Evolutionary conservation across 805 yeast genomes (phyloP), one percentile per base, ranked within the genome.

Genomic region (Kodamaea kakaduensis): DNA sequence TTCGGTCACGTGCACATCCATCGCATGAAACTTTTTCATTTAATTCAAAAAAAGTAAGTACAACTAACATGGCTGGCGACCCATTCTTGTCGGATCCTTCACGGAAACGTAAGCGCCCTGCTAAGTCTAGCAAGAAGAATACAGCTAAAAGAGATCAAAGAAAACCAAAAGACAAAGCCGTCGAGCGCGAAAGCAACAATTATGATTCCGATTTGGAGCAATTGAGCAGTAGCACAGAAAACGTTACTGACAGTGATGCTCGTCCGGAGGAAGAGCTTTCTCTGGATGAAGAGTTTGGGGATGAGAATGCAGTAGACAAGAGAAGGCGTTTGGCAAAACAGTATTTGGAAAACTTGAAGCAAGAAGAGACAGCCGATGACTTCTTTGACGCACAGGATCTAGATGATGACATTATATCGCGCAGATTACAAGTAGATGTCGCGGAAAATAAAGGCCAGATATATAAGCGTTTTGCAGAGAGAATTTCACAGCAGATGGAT

Each of bases 321-420:
- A 77, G 98, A 60, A 77, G 98, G 61, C 71, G 97, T 52, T 70
- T 93, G 41, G 97, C 97, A 12, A 88, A 88, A 59, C 93, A 89
- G 59, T 93, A 93, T 58, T 66, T 93, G 43, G 88, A 82, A 30
- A 84, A 83, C 51, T 63, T 93, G 51, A 78, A 84, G 54, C 61
- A 67, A 3, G 67, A 59, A 19, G 74, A 66, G 37, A 17, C 29
- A 3, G 67, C 59, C 17, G 78, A 73, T 33, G 45, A 38, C 13
- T 59, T 55, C 17, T 89, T 86, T 50, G 95, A 88, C 64, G 97
- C 98, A 7, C 77, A 79, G 46, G 97, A 93, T 48, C 61, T 90
- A 47, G 98, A 90, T 59, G 75, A 81, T 39, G 97, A 93, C 50
- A 81, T 84, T 47, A 71, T 93, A 32, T 76, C 88, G 4, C 71